Evolutionary conservation across 257 asterid species (phyloP).

Genomic region (Haberlea rhodopensis): DNA sequence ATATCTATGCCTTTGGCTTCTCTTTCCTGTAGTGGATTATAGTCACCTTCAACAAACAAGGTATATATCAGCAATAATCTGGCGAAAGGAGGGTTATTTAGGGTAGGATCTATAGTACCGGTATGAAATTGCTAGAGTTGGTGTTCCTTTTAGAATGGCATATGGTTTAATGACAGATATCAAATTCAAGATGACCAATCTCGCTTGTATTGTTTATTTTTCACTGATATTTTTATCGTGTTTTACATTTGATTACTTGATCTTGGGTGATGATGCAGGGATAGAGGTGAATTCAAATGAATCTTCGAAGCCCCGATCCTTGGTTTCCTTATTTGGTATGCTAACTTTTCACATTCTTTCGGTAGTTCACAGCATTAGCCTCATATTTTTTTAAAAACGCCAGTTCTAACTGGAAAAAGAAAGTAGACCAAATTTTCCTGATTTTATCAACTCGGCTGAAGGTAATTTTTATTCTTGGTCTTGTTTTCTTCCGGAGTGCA

Average conservation of each 20-base stretch:
- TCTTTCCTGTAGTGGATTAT: slow-evolving; percentile 63
- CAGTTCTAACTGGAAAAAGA: neutral
- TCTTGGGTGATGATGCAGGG: slow-evolving; percentile 40
- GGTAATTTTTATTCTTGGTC: slow-evolving; percentile 3
- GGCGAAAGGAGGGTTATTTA: no score
- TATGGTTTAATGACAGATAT: neutral
- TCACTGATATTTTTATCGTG: neutral
- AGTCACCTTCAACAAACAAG: no score
- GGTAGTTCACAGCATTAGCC: neutral
- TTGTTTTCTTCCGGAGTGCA: slow-evolving; percentile 28
- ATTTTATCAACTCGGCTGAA: neutral
- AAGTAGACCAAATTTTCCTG: neutral
- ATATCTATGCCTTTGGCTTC: slow-evolving; percentile 97
- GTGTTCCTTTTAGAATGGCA: no score
- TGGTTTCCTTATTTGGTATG: slow-evolving; percentile 72
- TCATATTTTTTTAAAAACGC: no score
- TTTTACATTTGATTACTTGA: neutral
- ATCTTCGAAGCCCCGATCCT: slow-evolving; percentile 66
- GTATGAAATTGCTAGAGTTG: no score
- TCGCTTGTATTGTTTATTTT: neutral
- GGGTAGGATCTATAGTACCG: no score
- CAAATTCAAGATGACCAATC: no score
- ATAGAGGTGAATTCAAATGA: slow-evolving; percentile 47
- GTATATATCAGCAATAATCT: no score
- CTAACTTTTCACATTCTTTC: neutral